Evolutionary conservation across 371 early-diverging fungal genomes (phyloP).

Genomic region (Mucor lusitanicus): DNA sequence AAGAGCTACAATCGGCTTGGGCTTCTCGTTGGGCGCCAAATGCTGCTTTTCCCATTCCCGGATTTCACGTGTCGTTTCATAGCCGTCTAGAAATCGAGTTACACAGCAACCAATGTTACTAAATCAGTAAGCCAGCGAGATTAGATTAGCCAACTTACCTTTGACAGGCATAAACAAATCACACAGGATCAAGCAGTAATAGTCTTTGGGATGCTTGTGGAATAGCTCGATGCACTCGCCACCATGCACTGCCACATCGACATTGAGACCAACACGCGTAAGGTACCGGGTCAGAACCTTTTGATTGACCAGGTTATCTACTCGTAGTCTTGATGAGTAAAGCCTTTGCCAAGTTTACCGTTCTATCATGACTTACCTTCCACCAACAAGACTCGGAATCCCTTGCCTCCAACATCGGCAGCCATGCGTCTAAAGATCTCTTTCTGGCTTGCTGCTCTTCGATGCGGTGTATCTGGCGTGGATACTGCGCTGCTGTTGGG

Average conservation of each 20-base stretch:
- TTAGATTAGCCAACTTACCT: conserved; percentile 40
- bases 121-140: neutral
- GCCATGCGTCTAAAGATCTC: conserved; percentile 59
- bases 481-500: conserved; percentile 10
- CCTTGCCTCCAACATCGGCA: conserved; percentile 54
- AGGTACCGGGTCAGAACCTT: conserved; percentile 60
- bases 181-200: conserved; percentile 59
- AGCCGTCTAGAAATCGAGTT: conserved; percentile 49
- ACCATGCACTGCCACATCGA: conserved; percentile 60
- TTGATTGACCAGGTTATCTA: conserved; percentile 65
- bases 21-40: conserved; percentile 28
- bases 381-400: conserved; percentile 49
- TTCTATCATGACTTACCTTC: conserved; percentile 44
- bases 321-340: no score
- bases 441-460: conserved; percentile 53
- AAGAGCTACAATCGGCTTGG: conserved; percentile 61
- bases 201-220: conserved; percentile 38
- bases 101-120: neutral
- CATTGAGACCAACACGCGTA: conserved; percentile 49
- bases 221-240: conserved; percentile 56
- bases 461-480: conserved; percentile 48
- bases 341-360: no score
- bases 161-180: conserved; percentile 70
- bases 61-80: conserved; percentile 61
- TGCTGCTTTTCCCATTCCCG: conserved; percentile 58